These are phyloP conservation scores for Ceratobasidium sp. DNA, from an alignment of 1,284 basidiomycete species.

Conservation along the genomic window DNA sequence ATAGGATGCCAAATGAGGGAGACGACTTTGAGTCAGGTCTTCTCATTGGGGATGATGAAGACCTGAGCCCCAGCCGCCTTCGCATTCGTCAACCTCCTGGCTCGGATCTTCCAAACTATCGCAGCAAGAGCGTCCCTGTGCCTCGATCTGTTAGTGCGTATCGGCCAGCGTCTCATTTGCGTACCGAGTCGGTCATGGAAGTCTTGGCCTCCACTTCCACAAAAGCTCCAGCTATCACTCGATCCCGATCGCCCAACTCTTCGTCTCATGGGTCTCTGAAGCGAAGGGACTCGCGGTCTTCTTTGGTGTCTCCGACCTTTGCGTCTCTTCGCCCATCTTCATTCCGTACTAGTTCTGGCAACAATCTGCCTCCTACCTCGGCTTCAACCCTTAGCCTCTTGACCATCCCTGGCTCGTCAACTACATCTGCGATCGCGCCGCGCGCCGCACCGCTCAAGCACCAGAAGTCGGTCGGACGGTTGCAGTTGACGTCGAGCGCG, in stretches of 20 bases:
- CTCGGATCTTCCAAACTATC: slow-evolving; percentile 28
- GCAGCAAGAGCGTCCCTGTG: slow-evolving; percentile 36
- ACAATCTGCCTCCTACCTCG: slow-evolving; percentile 6
- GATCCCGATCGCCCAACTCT: slow-evolving; percentile 59
- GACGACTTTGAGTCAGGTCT: slow-evolving; percentile 85
- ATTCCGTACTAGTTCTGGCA: slow-evolving; percentile 10
- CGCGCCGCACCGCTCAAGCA: slow-evolving; percentile 42
- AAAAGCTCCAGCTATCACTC: slow-evolving; percentile 34
- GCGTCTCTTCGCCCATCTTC: slow-evolving; percentile 39
- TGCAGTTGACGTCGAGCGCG: slow-evolving; percentile 35
- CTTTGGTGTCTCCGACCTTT: slow-evolving; percentile 35
- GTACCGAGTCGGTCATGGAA: slow-evolving; percentile 41
- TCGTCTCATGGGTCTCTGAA: slow-evolving; percentile 54
- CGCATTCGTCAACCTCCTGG: slow-evolving; percentile 33
- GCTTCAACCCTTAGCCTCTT: slow-evolving; percentile 28
- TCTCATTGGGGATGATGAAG: slow-evolving; percentile 79
- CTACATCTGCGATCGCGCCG: slow-evolving; percentile 28
- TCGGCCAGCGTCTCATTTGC: slow-evolving; percentile 27
- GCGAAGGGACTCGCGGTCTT: slow-evolving; percentile 31
- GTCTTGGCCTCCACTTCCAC: slow-evolving; percentile 38
- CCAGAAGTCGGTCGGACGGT: slow-evolving; percentile 44
- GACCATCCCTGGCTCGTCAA: slow-evolving; percentile 34
- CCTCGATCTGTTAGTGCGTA: slow-evolving; percentile 32
- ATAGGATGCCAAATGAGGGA: slow-evolving; percentile 58
- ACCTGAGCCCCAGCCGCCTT: slow-evolving; percentile 79